These are phyloP conservation scores for Fusarium paranaense DNA, from an alignment of 2,329 filamentous ascomycete species.

Conservation along the genomic window DNA sequence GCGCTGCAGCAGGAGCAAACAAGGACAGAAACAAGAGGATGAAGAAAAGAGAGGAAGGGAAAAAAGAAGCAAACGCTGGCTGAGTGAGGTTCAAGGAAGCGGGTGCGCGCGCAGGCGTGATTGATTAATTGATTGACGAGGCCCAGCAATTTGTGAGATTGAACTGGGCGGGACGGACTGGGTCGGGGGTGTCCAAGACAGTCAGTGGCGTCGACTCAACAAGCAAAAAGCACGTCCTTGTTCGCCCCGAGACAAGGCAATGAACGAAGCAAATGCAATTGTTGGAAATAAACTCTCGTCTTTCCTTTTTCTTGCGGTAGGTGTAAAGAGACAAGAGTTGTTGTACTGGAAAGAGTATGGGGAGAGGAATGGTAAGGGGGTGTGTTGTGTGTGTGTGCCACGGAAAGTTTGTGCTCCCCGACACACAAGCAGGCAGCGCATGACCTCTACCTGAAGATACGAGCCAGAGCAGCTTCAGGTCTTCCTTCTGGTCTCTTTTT, in stretches of 20 bases:
- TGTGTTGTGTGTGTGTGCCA: not conserved
- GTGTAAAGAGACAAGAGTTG: slow-evolving; percentile 10
- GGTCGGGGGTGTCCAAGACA: not conserved
- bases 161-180: not conserved
- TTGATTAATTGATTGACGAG: not conserved
- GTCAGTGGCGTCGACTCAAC: not conserved
- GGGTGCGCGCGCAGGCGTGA: not conserved
- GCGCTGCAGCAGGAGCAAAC: slow-evolving; percentile 2
- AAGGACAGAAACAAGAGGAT: not conserved
- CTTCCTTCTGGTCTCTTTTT: not conserved
- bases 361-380: slow-evolving; percentile 25
- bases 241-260: not conserved
- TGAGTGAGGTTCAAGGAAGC: not conserved
- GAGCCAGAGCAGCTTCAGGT: not conserved
- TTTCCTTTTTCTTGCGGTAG: not conserved
- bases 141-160: slow-evolving; percentile 1
- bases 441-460: slow-evolving; percentile 6
- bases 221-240: slow-evolving; percentile 1
- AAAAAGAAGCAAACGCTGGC: not conserved
- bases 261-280: not conserved
- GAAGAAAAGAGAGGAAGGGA: not conserved
- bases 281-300: not conserved
- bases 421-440: not conserved
- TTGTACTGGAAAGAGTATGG: slow-evolving; percentile 3
- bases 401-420: not conserved